Conservation (phyloP, 1,284 basidiomycete species). For the Phaffia rhodozyma region DNA sequence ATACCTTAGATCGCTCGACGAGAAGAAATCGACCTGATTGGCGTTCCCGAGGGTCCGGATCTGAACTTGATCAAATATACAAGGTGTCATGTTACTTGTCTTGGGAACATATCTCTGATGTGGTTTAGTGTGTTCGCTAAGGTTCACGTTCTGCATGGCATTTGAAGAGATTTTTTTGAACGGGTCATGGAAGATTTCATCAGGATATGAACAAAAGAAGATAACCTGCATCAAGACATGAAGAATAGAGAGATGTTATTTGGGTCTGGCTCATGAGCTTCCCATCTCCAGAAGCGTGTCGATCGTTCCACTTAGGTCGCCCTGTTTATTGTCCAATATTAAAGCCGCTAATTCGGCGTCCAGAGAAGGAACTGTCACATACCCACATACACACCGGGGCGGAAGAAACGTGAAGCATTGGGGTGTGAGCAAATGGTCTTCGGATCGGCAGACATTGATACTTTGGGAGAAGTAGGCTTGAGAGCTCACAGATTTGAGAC, state of each 20-base stretch:
- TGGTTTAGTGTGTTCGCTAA: too few relatives aligned
- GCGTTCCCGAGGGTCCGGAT: too few relatives aligned
- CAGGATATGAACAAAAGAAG: too few relatives aligned
- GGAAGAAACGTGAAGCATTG: background rate
- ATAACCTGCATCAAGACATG: too few relatives aligned
- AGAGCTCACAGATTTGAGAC: constrained; percentile 4
- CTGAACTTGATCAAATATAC: too few relatives aligned
- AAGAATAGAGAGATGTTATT: too few relatives aligned
- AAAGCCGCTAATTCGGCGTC: constrained; percentile 13
- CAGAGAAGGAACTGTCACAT: constrained; percentile 10
- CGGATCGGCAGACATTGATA: too few relatives aligned
- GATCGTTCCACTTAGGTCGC: constrained; percentile 6
- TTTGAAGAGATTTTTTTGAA: too few relatives aligned
- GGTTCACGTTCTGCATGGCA: too few relatives aligned
- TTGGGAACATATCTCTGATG: too few relatives aligned
- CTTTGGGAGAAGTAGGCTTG: background rate
- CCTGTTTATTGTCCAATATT: constrained; percentile 14
- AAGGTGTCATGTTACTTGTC: too few relatives aligned
- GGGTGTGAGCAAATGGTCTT: background rate
- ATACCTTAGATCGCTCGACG: constrained; percentile 10
- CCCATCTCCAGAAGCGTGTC: constrained; percentile 17
- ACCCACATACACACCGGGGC: background rate
- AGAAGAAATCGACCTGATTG: background rate
- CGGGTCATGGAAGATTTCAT: too few relatives aligned
- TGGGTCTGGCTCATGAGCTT: background rate